Percentiles rank a stretch among this genome's conserved stretches.
These are phyloP conservation scores for Barnettozyma sucrosica DNA, from an alignment of 805 yeast genomes.

Conservation along the genomic window DNA sequence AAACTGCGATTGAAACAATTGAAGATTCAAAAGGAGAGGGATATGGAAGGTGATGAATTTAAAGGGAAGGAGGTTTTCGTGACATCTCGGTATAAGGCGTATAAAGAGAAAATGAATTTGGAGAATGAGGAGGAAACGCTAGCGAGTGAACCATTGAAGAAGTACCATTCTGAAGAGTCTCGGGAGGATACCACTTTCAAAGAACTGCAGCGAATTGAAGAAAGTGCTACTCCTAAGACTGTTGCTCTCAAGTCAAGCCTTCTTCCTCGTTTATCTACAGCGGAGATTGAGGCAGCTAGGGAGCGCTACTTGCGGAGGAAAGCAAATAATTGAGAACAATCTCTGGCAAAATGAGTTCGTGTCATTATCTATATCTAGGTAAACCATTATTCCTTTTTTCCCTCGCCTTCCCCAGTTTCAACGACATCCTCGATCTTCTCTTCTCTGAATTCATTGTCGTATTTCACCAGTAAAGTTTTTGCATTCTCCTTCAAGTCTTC, in stretches of 20 bases:
- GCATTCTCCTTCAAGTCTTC: constrained; percentile 47
- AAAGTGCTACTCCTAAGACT: neutral
- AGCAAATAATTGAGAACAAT: neutral
- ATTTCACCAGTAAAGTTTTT: constrained; percentile 40
- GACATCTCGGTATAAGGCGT: constrained; percentile 40
- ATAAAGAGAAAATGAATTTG: constrained; percentile 14
- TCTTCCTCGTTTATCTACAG: constrained; percentile 16
- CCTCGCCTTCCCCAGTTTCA: neutral
- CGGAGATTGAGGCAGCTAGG: constrained; percentile 13
- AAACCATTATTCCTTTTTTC: neutral
- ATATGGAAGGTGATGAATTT: constrained; percentile 33
- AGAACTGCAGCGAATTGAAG: constrained; percentile 7
- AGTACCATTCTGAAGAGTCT: neutral
- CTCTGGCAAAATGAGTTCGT: neutral
- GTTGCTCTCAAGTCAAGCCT: constrained; percentile 11
- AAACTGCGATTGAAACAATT: constrained; percentile 34
- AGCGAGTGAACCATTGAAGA: neutral
- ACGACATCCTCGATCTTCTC: neutral
- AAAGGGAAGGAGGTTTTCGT: constrained; percentile 41
- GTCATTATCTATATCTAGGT: neutral
- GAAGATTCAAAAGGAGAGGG: constrained; percentile 32
- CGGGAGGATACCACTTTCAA: constrained; percentile 8
- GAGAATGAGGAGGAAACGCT: constrained; percentile 1
- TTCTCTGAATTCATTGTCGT: constrained; percentile 22
- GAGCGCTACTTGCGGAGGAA: constrained; percentile 16